Conservation (phyloP, 2,329 filamentous ascomycete genomes). For the Botrytis sinoallii region DNA sequence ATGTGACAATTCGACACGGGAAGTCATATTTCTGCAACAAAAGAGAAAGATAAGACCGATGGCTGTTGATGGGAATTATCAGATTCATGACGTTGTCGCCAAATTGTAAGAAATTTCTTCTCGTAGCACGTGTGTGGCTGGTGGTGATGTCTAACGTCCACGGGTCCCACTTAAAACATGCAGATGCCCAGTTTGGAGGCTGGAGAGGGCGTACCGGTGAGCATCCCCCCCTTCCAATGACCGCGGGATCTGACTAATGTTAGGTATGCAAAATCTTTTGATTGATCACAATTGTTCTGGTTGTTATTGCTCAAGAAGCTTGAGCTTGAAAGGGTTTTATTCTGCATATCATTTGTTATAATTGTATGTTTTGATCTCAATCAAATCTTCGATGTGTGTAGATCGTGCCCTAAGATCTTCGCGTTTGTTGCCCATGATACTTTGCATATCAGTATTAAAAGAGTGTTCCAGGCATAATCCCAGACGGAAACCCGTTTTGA, state of each 20-base stretch:
- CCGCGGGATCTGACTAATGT: background rate
- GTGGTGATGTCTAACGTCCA: background rate
- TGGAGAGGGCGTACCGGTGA: background rate
- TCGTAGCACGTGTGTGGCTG: background rate
- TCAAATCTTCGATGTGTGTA: background rate
- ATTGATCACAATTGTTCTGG: background rate
- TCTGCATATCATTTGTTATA: background rate
- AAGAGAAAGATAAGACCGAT: background rate
- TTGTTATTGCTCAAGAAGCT: background rate
- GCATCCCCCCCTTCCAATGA: background rate
- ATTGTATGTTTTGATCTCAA: background rate
- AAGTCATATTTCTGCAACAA: background rate
- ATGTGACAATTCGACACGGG: background rate
- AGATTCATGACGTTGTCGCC: background rate
- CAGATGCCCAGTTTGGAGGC: background rate
- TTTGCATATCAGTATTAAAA: background rate
- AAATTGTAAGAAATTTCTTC: background rate
- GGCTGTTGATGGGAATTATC: background rate
- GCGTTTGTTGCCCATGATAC: background rate
- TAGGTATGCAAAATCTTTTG: background rate
- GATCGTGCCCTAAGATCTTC: background rate
- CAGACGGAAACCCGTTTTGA: background rate
- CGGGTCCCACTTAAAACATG: background rate
- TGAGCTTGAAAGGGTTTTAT: too few species aligned
- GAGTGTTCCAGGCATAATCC: background rate